These are phyloP conservation scores for Colletotrichum navitas DNA, from an alignment of 2,329 filamentous ascomycete species.

Conservation along the genomic window DNA sequence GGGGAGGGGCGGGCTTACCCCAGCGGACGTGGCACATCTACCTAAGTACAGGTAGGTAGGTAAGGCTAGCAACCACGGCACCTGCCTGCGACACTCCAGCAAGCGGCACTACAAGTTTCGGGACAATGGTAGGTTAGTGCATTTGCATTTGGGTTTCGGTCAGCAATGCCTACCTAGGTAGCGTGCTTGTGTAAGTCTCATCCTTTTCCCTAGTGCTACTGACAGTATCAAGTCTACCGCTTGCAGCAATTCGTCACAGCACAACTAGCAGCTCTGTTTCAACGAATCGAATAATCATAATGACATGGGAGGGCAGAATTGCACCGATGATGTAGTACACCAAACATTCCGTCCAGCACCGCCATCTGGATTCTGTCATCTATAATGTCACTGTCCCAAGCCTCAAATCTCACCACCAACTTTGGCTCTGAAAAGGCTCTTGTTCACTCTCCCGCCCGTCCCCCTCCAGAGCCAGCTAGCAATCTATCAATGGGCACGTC, in stretches of 20 bases:
- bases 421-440: slow-evolving; percentile 62
- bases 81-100: neutral
- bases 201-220: neutral
- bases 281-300: neutral
- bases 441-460: slow-evolving; percentile 54
- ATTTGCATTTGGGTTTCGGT: neutral
- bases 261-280: neutral
- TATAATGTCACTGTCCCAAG: neutral
- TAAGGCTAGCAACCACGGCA: neutral
- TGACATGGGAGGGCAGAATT: too few species aligned
- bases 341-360: neutral
- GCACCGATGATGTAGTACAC: neutral
- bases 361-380: slow-evolving; percentile 1
- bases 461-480: slow-evolving; percentile 37
- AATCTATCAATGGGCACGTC: slow-evolving; percentile 15
- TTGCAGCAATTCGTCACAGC: neutral
- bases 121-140: neutral
- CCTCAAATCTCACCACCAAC: slow-evolving; percentile 65
- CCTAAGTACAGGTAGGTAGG: too few species aligned
- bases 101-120: neutral
- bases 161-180: neutral
- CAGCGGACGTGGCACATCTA: slow-evolving; percentile 8
- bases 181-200: too few species aligned
- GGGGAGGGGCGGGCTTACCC: slow-evolving; percentile 39
- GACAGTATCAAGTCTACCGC: neutral